A percentile compares a stretch with the other conserved stretches of the same genome.
These are phyloP conservation scores for Panicum virgatum DNA, from an alignment of 202 grass and related monocot species.

Conservation along the genomic window DNA sequence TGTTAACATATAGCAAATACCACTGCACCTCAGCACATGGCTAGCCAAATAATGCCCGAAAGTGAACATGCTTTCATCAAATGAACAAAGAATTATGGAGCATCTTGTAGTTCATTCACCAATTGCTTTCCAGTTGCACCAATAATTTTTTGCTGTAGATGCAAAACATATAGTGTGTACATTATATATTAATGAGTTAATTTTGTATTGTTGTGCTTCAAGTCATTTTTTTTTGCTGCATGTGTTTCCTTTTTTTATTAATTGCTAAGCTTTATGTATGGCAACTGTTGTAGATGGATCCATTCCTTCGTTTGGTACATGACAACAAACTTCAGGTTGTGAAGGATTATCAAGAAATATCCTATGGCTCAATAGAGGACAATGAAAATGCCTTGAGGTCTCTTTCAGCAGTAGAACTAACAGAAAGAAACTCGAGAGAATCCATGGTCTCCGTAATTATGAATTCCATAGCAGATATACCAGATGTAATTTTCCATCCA, in stretches of 20 bases:
- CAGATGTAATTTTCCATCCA: conserved; percentile 62
- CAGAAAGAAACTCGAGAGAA: conserved; percentile 79
- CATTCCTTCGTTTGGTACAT: conserved; percentile 78
- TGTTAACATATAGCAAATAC: neutral
- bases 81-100: neutral
- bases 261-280: neutral
- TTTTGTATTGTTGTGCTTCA: conserved; percentile 1
- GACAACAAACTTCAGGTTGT: conserved; percentile 84
- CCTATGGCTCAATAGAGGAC: conserved; percentile 87
- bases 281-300: conserved; percentile 61
- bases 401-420: conserved; percentile 75
- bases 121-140: conserved; percentile 2
- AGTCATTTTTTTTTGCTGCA: conserved; percentile 34
- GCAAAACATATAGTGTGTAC: neutral
- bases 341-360: conserved; percentile 51
- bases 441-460: conserved; percentile 78
- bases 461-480: conserved; percentile 66
- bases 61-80: neutral
- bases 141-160: neutral
- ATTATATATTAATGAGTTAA: neutral
- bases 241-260: neutral
- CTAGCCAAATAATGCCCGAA: neutral
- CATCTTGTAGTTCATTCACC: neutral
- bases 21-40: neutral
- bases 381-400: conserved; percentile 65